These are phyloP conservation scores for Hanseniaspora opuntiae DNA, from an alignment of 805 yeast species.

Conservation along the genomic window DNA sequence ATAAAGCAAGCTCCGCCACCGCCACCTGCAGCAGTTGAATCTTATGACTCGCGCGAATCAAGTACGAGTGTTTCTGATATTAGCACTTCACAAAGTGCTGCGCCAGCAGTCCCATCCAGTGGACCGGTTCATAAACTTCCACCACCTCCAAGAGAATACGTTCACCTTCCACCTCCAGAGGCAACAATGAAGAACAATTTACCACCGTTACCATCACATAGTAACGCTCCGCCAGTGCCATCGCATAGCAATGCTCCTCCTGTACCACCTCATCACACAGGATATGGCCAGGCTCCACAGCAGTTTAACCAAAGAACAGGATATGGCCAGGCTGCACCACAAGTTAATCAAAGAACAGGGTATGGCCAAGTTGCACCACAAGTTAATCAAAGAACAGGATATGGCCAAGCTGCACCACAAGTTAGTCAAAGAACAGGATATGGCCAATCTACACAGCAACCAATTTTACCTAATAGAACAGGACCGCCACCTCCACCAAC, in stretches of 20 bases:
- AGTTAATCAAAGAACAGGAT: slow-evolving; percentile 18
- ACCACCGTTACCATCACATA: neutral
- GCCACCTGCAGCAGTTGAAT: neutral
- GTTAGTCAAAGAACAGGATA: slow-evolving; percentile 14
- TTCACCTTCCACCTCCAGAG: slow-evolving; percentile 13
- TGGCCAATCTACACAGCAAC: slow-evolving; percentile 13
- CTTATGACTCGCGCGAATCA: slow-evolving; percentile 15
- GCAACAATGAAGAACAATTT: neutral
- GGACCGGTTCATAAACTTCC: slow-evolving; percentile 12
- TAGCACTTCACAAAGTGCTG: slow-evolving; percentile 7
- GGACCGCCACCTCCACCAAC: slow-evolving; percentile 8
- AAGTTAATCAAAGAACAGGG: slow-evolving; percentile 13
- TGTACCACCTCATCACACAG: slow-evolving; percentile 10
- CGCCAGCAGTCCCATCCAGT: slow-evolving; percentile 11
- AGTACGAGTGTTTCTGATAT: neutral
- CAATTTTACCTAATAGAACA: slow-evolving; percentile 12
- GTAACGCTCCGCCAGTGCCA: neutral
- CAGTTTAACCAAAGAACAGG: slow-evolving; percentile 13
- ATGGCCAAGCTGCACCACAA: slow-evolving; percentile 17
- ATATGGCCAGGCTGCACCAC: slow-evolving; percentile 1
- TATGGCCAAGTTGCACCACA: slow-evolving; percentile 6
- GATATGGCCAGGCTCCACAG: slow-evolving; percentile 4
- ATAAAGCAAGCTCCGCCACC: slow-evolving; percentile 12
- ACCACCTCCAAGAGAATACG: slow-evolving; percentile 14
- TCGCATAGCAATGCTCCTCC: neutral